Evolutionary conservation across 2,329 filamentous ascomycete genomes (phyloP).

Genomic region (Lecanicillium sp.): DNA sequence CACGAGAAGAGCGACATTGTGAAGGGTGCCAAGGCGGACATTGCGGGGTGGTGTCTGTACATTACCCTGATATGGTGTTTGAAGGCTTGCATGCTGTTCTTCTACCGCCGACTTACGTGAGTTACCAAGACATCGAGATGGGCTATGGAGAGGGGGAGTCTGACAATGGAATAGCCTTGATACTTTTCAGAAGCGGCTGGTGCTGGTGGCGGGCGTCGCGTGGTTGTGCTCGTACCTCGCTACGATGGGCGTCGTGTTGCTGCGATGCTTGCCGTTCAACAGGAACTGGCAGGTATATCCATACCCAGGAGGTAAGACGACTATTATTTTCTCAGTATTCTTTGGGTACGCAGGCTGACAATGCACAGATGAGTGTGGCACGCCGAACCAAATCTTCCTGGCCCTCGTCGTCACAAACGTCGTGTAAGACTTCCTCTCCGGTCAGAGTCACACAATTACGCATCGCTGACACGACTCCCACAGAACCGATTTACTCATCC

Average conservation of each 20-base stretch:
- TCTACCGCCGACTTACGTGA: slow-evolving; percentile 33
- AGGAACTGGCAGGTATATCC: slow-evolving; percentile 23
- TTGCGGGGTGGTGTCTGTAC: slow-evolving; percentile 32
- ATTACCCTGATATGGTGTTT: slow-evolving; percentile 33
- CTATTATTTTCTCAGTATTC: too few relatives aligned
- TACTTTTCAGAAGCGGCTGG: slow-evolving; percentile 18
- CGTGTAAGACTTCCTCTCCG: slow-evolving; percentile 14
- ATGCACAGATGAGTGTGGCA: slow-evolving; percentile 18
- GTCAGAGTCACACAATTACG: neutral
- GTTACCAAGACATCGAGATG: slow-evolving; percentile 13
- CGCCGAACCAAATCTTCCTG: slow-evolving; percentile 18
- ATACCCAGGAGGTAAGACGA: slow-evolving; percentile 19
- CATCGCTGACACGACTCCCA: neutral
- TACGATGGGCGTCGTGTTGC: slow-evolving; percentile 19
- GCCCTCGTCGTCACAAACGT: slow-evolving; percentile 21
- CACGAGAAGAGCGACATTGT: slow-evolving; percentile 16
- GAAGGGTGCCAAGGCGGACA: slow-evolving; percentile 18
- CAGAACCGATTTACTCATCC: slow-evolving; percentile 21
- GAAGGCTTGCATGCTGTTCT: slow-evolving; percentile 34
- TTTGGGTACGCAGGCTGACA: neutral
- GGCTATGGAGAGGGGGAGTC: neutral
- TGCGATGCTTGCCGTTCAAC: slow-evolving; percentile 19
- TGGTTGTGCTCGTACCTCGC: slow-evolving; percentile 17
- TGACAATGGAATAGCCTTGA: slow-evolving; percentile 14
- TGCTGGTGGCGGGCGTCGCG: slow-evolving; percentile 16